Base-by-base conservation (phyloP, 2,329 filamentous ascomycete genomes). In the Sclerotinia spermophila region DNA sequence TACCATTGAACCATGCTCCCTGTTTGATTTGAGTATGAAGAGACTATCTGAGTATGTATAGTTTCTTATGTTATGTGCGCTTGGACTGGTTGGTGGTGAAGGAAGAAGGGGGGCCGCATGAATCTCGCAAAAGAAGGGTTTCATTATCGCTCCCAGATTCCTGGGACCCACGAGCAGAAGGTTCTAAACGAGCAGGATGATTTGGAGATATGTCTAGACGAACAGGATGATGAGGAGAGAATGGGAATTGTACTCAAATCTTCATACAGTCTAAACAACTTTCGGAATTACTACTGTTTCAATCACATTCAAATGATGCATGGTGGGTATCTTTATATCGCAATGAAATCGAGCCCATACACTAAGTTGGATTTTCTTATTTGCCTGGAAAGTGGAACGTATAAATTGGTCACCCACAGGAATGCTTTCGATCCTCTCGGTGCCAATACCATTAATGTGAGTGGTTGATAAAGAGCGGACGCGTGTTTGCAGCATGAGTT, bases 171-270 rank as follows among this genome's bases (percentile, higher is more conserved):
- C n/a, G n/a, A n/a, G n/a, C n/a, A n/a, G n/a, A n/a, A n/a, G n/a
- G n/a, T n/a, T n/a, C n/a, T n/a, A n/a, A n/a, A n/a, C n/a, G n/a
- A n/a, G n/a, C n/a, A n/a, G n/a, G n/a, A n/a, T n/a, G n/a, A n/a
- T n/a, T n/a, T n/a, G n/a, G n/a, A n/a, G n/a, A n/a, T n/a, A n/a
- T n/a, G n/a, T n/a, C n/a, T n/a, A n/a, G n/a, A n/a, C n/a, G n/a
- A 40, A 40, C 10, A 5, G 2, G 13, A 13, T 40, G 10, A 13
- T 48, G 5, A 13, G 45, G 4, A n/a, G 45, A 5, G 21, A n/a
- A 4, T 5, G 21, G 5, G 10, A 0, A n/a, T 2, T 48, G 3
- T 4, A n/a, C 10, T n/a, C 4, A 0, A 2, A 13, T 13, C 2
- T 13, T n/a, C 10, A 13, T 24, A 48, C 3, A n/a, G 10, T n/a